Evolutionary conservation across 164 flowering plant species (phyloP).

Genomic region (Hamamelis virginiana): DNA sequence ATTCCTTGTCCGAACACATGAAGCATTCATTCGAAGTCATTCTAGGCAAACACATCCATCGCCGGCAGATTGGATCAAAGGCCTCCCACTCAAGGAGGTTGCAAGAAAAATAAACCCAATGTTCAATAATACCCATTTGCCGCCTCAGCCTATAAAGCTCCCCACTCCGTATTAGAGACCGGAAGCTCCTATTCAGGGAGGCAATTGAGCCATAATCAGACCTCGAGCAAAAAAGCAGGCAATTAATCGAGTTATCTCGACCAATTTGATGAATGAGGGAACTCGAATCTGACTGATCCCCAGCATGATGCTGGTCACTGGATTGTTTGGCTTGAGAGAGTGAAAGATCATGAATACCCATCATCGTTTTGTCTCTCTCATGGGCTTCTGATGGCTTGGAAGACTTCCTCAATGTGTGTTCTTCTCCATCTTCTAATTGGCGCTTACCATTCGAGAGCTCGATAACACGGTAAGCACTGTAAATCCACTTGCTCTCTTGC

Average conservation of each 20-base stretch:
- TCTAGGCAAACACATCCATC: constrained; percentile 41
- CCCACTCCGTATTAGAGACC: constrained; percentile 28
- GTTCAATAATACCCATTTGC: constrained; percentile 26
- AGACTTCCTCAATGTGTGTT: constrained; percentile 14
- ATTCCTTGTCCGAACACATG: constrained; percentile 44
- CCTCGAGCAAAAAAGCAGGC: constrained; percentile 44
- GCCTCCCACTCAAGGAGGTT: constrained; percentile 40
- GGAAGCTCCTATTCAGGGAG: constrained; percentile 35
- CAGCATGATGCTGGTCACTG: constrained; percentile 11
- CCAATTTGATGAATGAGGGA: constrained; percentile 34
- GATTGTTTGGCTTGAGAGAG: background rate
- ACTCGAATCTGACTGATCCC: constrained; percentile 18
- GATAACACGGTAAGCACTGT: constrained; percentile 24
- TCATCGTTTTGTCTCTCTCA: background rate
- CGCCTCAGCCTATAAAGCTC: constrained; percentile 36
- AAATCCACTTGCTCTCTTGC: constrained; percentile 36
- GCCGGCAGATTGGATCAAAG: constrained; percentile 30
- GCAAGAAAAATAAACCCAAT: constrained; percentile 47
- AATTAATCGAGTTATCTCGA: constrained; percentile 41
- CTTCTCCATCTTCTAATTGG: constrained; percentile 23
- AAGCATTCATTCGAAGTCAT: constrained; percentile 39
- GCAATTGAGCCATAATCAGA: constrained; percentile 50
- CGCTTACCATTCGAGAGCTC: constrained; percentile 28
- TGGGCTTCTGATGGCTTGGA: constrained; percentile 16
- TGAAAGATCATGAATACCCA: constrained; percentile 1